Conservation (phyloP, 257 asterid species). For the Salvia splendens region DNA sequence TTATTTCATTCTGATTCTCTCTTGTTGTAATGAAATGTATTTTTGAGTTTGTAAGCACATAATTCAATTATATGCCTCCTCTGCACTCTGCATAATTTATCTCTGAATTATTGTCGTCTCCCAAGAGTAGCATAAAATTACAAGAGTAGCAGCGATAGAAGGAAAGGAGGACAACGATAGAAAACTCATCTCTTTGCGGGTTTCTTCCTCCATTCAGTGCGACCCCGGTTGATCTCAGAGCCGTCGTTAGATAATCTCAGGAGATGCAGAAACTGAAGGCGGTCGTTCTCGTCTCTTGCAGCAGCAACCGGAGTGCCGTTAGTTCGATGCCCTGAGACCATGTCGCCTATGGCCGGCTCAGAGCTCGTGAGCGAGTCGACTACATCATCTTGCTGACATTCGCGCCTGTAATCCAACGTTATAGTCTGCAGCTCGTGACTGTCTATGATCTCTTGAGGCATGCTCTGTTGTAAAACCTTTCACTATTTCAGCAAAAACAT, state of each 20-base stretch:
- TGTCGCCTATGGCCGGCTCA: conserved; percentile 42
- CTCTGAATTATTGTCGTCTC: background rate
- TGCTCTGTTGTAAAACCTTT: conserved; percentile 56
- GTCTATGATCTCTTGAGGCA: conserved; percentile 81
- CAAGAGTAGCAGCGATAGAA: background rate
- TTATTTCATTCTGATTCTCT: conserved; percentile 26
- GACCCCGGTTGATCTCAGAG: conserved; percentile 83
- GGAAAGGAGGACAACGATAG: too few relatives aligned
- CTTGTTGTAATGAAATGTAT: too few relatives aligned
- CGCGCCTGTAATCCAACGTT: conserved; percentile 90
- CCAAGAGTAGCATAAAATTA: background rate
- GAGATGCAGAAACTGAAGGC: conserved; percentile 56
- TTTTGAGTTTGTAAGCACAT: too few relatives aligned
- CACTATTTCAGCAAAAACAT: background rate
- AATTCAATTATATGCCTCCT: too few relatives aligned
- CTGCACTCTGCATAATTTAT: background rate
- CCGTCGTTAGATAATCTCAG: conserved; percentile 68
- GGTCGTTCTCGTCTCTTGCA: conserved; percentile 37
- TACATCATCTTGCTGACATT: conserved; percentile 80
- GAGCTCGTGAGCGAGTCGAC: conserved; percentile 92
- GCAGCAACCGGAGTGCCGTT: conserved; percentile 50
- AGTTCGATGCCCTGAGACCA: conserved; percentile 38
- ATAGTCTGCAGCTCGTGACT: conserved; percentile 77
- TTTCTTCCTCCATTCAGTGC: conserved; percentile 93
- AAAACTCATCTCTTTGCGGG: conserved; percentile 48